phyloP scores from a whole-genome alignment of 768 basidiomycete species.

The Lactifluus hygrophoroides region DNA sequence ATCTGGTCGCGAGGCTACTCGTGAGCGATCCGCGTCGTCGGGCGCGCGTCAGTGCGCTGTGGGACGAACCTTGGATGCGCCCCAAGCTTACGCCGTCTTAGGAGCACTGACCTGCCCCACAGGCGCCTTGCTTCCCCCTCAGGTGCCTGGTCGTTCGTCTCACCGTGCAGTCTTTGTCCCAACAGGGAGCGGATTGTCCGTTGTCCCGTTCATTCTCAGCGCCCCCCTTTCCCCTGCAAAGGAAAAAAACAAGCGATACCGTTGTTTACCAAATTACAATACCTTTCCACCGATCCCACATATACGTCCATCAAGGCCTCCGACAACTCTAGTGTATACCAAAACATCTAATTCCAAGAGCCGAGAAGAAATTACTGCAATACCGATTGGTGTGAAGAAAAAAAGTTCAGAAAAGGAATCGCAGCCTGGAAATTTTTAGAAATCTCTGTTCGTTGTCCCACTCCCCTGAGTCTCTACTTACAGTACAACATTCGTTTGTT shows the following conservation, averaged over 20 bases:
- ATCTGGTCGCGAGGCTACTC: constrained; percentile 52
- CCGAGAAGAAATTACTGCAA: neutral
- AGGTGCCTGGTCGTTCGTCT: neutral
- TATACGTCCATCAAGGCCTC: neutral
- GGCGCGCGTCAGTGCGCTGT: constrained; percentile 48
- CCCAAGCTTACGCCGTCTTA: neutral
- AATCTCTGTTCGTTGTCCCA: too few relatives aligned
- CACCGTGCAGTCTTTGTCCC: neutral
- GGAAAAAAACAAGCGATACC: neutral
- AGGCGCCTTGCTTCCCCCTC: neutral
- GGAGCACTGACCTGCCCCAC: neutral
- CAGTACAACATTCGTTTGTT: neutral
- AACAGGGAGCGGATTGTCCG: neutral
- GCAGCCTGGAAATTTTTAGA: neutral
- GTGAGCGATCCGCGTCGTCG: constrained; percentile 62
- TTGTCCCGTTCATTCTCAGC: neutral
- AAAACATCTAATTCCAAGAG: neutral
- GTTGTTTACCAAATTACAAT: neutral
- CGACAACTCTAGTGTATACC: neutral
- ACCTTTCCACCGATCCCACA: neutral
- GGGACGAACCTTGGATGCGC: constrained; percentile 16
- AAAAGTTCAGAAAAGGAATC: neutral
- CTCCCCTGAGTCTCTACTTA: neutral
- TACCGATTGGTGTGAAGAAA: neutral
- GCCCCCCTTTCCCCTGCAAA: neutral